Percentiles rank a stretch among this genome's conserved stretches.
phyloP scores from a whole-genome alignment of 73 alveolate genomes.

The Paramecium octaurelia region DNA sequence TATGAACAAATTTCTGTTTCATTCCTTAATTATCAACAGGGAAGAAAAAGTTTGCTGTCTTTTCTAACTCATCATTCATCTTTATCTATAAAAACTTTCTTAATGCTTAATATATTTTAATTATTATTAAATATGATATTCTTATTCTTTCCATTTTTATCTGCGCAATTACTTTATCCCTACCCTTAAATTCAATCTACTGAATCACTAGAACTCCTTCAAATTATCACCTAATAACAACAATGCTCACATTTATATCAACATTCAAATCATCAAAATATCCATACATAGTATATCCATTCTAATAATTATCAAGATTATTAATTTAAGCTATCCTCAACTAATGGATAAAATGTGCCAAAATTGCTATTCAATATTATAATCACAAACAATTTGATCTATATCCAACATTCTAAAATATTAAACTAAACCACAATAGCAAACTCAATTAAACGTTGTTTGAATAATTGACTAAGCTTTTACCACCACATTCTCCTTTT shows the following conservation, averaged over 20 bases:
- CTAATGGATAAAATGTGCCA: not conserved
- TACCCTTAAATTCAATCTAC: not conserved
- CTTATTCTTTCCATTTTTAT: not conserved
- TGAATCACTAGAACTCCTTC: not conserved
- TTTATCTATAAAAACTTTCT: not conserved
- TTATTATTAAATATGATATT: not conserved
- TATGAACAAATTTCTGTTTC: not conserved
- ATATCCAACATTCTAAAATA: not conserved
- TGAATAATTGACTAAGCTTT: not conserved
- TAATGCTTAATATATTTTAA: not conserved
- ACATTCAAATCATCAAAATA: not conserved
- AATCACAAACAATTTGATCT: not conserved
- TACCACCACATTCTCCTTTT: constrained; percentile 46
- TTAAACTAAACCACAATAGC: not conserved
- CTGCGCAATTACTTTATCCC: not conserved
- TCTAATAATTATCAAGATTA: not conserved
- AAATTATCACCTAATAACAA: not conserved
- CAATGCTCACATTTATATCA: not conserved
- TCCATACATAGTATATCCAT: not conserved
- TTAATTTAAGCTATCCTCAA: not conserved
- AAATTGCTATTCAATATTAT: not conserved
- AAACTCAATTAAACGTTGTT: not conserved
- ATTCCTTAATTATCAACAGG: not conserved
- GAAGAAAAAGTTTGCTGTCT: constrained; percentile 30
- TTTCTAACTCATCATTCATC: constrained; percentile 11